Evolutionary conservation across 345 rosid species (phyloP), one percentile per base, ranked within the genome.

Genomic region (Rhizophora mangle): DNA sequence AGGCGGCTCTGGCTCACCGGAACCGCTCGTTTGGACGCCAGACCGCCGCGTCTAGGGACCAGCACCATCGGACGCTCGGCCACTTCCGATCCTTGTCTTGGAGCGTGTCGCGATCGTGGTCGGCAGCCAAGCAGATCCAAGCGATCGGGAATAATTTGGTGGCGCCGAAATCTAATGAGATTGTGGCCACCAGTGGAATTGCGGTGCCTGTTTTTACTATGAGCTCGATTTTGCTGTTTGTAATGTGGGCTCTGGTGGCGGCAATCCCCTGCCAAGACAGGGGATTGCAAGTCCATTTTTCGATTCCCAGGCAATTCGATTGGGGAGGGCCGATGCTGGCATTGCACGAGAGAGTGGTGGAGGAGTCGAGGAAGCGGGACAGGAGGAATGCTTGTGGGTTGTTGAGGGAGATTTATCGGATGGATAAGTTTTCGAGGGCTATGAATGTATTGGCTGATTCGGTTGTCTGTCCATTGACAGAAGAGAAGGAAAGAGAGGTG

Each of bases 81-180:
- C 96, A 89, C 78, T 89, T 86, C 69, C 71, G 97, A 68, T 95
- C 98, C 6, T 81, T 91, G 56, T 94, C 98, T 1, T 91, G 98
- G 99, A 95, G 97, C 64, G 96, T 95, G 7, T 95, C 99, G 6
- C 75, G 96, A 79, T 88, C 99, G 0, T 95, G 99, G 99, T 95
- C 99, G 0, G 99, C 99, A 4, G 86, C 99, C 0, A 85, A 83
- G 84, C 96, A 92, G 81, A 79, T 95, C 39, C 96, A 87, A 79
- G 91, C 96, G 0, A 83, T 95, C 26, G 92, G 90, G 21, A 86
- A 68, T 8, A 92, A 87, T 71, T 61, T 95, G 72, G 60, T 63
- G 4, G 79, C 88, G 3, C 99, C 99, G 1, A 60, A 74, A 59
- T 85, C 71, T 11, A 87, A 73, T 22, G 97, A 95, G 20, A 60